Conservation (phyloP, 179 eudicot genomes). For the Spinacia oleracea region DNA sequence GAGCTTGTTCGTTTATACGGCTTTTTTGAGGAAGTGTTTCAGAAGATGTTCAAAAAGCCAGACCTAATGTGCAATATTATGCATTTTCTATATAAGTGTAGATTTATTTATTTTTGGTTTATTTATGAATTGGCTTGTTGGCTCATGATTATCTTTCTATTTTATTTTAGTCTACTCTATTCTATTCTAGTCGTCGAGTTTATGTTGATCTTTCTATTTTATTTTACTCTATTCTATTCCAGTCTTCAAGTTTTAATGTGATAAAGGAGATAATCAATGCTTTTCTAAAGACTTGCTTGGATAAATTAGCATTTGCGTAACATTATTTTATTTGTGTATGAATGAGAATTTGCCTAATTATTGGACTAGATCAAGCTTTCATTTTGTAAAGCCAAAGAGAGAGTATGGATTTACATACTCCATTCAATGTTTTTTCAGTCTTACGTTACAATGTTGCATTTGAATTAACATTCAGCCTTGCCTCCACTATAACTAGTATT, state of each 20-base stretch:
- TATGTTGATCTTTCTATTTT: no score
- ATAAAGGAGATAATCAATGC: not conserved
- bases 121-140: not conserved
- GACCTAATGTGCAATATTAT: conserved; percentile 15
- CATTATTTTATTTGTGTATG: not conserved
- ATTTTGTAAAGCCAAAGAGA: not conserved
- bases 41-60: conserved; percentile 21
- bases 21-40: conserved; percentile 23
- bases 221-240: no score
- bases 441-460: not conserved
- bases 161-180: no score
- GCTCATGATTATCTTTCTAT: not conserved
- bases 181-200: no score
- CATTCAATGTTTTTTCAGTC: not conserved
- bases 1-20: conserved; percentile 23
- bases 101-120: not conserved
- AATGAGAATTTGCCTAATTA: no score
- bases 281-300: not conserved
- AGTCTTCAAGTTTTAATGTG: conserved; percentile 7
- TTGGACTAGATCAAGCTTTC: not conserved
- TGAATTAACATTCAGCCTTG: not conserved
- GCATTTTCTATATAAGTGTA: not conserved
- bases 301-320: not conserved
- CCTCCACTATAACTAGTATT: no score
- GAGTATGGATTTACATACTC: not conserved